A percentile compares a stretch with the other conserved stretches of the same genome.
Evolutionary conservation across 2,329 filamentous ascomycete genomes (phyloP).

Genomic region (Ophiostoma piceae): DNA sequence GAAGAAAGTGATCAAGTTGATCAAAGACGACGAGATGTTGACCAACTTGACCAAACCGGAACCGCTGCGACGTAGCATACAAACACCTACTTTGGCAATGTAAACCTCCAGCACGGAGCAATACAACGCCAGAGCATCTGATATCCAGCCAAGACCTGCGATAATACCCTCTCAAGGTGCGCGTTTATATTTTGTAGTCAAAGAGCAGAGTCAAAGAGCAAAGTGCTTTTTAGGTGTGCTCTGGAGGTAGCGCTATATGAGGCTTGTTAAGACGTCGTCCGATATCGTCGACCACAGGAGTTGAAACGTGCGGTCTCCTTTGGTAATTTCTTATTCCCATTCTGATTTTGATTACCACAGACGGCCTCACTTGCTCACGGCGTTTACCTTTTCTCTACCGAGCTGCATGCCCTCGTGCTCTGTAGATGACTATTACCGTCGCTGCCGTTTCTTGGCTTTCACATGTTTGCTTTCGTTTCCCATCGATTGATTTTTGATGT

Average conservation of each 20-base stretch:
- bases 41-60: not conserved
- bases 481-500: not conserved
- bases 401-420: not conserved
- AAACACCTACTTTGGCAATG: not conserved
- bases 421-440: not conserved
- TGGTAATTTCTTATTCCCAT: not conserved
- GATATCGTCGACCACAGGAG: not conserved
- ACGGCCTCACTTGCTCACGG: no score
- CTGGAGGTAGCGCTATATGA: not conserved
- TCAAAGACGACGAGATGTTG: no score
- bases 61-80: not conserved
- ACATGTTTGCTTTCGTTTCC: not conserved
- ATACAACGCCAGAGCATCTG: constrained; percentile 5
- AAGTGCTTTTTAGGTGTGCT: not conserved
- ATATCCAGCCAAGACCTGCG: not conserved
- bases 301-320: not conserved
- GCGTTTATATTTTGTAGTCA: not conserved
- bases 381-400: not conserved
- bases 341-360: not conserved
- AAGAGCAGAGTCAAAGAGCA: not conserved
- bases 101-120: not conserved
- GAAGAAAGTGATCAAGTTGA: not conserved
- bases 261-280: not conserved
- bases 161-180: not conserved
- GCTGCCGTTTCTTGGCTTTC: constrained; percentile 4